Evolutionary conservation across 805 yeast species (phyloP).

Genomic region (Spencermartinsiella europaea): DNA sequence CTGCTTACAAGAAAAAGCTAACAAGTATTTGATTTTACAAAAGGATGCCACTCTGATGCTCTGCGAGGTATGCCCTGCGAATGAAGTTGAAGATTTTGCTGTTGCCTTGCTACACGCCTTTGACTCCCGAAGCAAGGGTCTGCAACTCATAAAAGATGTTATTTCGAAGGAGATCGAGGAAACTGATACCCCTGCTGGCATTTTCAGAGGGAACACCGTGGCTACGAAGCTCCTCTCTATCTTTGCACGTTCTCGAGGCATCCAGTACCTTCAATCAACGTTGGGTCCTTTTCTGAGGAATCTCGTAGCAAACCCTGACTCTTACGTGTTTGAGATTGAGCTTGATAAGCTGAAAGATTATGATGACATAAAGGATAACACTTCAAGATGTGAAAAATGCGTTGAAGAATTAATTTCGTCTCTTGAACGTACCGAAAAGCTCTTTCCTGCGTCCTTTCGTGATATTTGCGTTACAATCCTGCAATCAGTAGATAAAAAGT

Average conservation of each 20-base stretch:
- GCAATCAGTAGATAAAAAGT: constrained; percentile 48
- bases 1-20: too few species aligned
- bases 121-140: constrained; percentile 34
- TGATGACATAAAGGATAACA: constrained; percentile 32
- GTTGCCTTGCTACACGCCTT: constrained; percentile 56
- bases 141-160: constrained; percentile 45
- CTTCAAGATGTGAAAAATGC: constrained; percentile 50
- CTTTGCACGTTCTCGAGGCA: constrained; percentile 64
- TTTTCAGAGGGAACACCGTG: constrained; percentile 74
- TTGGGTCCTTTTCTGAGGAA: constrained; percentile 55
- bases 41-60: constrained; percentile 44
- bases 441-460: constrained; percentile 58
- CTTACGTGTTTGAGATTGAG: constrained; percentile 50
- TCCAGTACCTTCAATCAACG: constrained; percentile 47
- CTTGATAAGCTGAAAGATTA: constrained; percentile 42
- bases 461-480: constrained; percentile 60
- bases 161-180: constrained; percentile 57
- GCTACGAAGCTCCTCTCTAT: constrained; percentile 73
- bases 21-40: constrained; percentile 16
- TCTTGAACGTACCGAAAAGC: constrained; percentile 45
- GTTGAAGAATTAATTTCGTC: constrained; percentile 51
- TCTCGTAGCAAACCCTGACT: constrained; percentile 42
- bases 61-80: constrained; percentile 57
- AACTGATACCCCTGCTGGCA: constrained; percentile 61
- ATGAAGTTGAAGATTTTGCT: constrained; percentile 68